A percentile compares a stretch with the other conserved stretches of the same genome.
Evolutionary conservation across 805 yeast species (phyloP).

Genomic region (Jamesozyma spencerorum): DNA sequence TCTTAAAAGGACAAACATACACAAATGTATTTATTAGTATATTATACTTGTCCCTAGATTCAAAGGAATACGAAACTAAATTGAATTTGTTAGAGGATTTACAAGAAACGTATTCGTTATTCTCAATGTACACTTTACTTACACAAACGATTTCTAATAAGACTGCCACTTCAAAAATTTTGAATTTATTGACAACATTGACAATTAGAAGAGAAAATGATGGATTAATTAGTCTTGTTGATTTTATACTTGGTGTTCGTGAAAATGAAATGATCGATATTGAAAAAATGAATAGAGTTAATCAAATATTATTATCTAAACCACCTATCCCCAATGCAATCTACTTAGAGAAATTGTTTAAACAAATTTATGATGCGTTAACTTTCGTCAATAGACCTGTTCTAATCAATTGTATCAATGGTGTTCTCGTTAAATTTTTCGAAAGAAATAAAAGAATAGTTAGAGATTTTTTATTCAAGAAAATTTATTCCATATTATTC

Average conservation of each 20-base stretch:
- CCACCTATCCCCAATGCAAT: constrained; percentile 44
- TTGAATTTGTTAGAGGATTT: constrained; percentile 31
- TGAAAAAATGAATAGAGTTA: constrained; percentile 57
- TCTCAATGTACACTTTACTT: constrained; percentile 50
- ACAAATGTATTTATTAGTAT: constrained; percentile 49
- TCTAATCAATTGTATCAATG: constrained; percentile 46
- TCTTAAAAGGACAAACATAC: constrained; percentile 58
- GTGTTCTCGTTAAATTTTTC: constrained; percentile 45
- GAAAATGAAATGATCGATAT: constrained; percentile 55
- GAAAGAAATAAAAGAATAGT: constrained; percentile 40
- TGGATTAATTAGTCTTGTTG: constrained; percentile 69
- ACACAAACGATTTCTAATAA: constrained; percentile 40
- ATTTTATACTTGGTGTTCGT: constrained; percentile 66
- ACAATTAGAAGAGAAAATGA: constrained; percentile 48
- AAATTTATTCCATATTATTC: constrained; percentile 37
- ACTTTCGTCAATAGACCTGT: constrained; percentile 53
- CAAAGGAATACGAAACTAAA: constrained; percentile 20
- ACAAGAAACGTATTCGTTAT: constrained; percentile 62
- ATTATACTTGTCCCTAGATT: constrained; percentile 19
- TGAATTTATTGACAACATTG: constrained; percentile 42
- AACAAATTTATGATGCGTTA: constrained; percentile 53
- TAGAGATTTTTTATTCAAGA: constrained; percentile 48
- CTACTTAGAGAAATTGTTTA: constrained; percentile 52
- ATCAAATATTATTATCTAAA: constrained; percentile 52
- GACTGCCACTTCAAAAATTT: constrained; percentile 39